Conservation (phyloP, 345 rosid species). For the Gossypium thurberi region DNA sequence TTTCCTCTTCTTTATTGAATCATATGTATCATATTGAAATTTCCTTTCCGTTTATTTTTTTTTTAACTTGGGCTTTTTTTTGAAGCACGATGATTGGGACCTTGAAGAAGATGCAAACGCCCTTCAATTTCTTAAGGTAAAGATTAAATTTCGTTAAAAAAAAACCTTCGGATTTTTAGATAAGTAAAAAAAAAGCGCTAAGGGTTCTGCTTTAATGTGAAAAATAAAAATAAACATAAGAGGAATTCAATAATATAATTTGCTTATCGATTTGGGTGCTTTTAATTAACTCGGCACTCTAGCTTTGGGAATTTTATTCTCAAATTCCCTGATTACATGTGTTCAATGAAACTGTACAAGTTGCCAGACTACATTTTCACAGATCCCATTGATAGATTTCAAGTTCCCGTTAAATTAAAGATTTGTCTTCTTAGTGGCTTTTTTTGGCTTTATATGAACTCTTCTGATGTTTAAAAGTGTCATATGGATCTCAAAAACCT, state of each 20-base stretch:
- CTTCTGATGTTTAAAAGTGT: not conserved
- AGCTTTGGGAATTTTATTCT: not conserved
- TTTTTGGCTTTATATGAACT: not conserved
- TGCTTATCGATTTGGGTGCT: not conserved
- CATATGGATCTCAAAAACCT: not conserved
- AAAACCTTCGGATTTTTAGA: not conserved
- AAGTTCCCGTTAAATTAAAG: not conserved
- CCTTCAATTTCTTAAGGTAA: constrained; percentile 60
- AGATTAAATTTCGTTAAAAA: not conserved
- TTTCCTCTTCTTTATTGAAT: not conserved
- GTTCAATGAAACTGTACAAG: not conserved
- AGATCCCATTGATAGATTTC: not conserved
- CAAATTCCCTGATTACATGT: not conserved
- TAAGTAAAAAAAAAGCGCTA: not conserved
- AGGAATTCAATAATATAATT: not conserved
- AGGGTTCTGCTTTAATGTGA: not conserved
- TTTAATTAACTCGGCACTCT: not conserved
- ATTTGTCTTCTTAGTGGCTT: not conserved
- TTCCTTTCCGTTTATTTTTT: not conserved
- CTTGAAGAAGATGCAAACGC: constrained; percentile 72
- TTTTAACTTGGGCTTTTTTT: not conserved
- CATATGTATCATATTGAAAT: not conserved
- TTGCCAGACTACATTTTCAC: not conserved
- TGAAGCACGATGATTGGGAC: constrained; percentile 76
- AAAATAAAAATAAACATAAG: not conserved